phyloP scores from a whole-genome alignment of 148 eudicot genomes.

The Silene uniflora region DNA sequence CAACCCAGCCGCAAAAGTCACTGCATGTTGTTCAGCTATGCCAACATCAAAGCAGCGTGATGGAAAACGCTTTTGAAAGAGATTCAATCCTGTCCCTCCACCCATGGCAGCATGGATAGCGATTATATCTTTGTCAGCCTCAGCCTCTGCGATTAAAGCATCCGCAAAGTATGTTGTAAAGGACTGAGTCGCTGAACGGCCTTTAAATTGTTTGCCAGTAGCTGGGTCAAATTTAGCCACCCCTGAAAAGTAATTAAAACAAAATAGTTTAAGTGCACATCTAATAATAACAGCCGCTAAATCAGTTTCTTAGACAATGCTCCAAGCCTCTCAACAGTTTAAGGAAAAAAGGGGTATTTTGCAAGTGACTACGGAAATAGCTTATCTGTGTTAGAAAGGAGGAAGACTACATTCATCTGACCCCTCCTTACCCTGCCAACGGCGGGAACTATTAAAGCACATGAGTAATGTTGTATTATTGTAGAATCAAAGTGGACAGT shows the following conservation, averaged over 20 bases:
- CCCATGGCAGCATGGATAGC: conserved; percentile 99
- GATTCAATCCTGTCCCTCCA: conserved; percentile 90
- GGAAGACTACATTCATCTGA: no score
- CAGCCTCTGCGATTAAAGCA: conserved; percentile 89
- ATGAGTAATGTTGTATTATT: no score
- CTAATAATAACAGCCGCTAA: neutral
- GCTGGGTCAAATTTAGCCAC: conserved; percentile 88
- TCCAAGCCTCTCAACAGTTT: neutral
- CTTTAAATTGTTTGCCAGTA: conserved; percentile 80
- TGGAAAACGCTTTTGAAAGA: conserved; percentile 70
- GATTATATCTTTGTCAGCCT: conserved; percentile 67
- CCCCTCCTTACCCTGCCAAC: no score
- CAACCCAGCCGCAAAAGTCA: conserved; percentile 90
- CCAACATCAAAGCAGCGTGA: conserved; percentile 90
- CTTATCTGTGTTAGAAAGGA: no score
- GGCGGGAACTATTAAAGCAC: no score
- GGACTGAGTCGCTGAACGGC: conserved; percentile 53
- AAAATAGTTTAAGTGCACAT: neutral
- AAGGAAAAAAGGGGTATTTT: neutral
- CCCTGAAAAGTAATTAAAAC: conserved; percentile 43
- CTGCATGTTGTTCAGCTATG: conserved; percentile 94
- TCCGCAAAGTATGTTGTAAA: conserved; percentile 84
- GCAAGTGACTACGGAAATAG: no score
- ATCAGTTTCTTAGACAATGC: conserved; percentile 4
- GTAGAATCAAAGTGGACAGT: no score